Conservation (phyloP, 768 basidiomycete genomes). For the Termitomyces sp. region DNA sequence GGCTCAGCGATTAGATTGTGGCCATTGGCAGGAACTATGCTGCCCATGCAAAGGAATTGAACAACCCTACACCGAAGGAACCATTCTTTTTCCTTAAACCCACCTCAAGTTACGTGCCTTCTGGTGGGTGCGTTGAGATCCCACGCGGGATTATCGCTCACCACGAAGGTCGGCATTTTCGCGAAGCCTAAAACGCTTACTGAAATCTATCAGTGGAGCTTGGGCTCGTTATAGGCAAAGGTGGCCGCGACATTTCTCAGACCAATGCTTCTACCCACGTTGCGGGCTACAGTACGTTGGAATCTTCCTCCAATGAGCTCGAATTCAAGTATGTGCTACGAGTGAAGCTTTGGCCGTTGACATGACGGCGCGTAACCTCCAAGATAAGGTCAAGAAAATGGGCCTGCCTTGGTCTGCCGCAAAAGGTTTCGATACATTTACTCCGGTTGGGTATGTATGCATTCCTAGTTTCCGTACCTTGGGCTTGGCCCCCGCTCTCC, state of each 20-base stretch:
- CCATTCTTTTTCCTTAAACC: conserved; percentile 99
- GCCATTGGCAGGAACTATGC: conserved; percentile 95
- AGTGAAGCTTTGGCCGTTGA: conserved; percentile 83
- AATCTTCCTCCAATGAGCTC: background rate
- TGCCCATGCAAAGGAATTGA: conserved; percentile 88
- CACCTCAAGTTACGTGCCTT: conserved; percentile 78
- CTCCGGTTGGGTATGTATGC: conserved; percentile 69
- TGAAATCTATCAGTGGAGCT: conserved; percentile 69
- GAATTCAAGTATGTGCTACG: conserved; percentile 3
- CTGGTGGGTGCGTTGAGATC: conserved; percentile 80
- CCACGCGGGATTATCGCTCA: conserved; percentile 81
- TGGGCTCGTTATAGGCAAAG: conserved; percentile 91
- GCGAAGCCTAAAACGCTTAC: background rate
- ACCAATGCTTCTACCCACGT: conserved; percentile 70
- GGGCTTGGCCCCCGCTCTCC: background rate
- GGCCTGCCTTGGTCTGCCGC: conserved; percentile 97
- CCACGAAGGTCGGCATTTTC: conserved; percentile 68
- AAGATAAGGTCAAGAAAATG: conserved; percentile 86
- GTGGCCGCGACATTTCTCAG: conserved; percentile 76
- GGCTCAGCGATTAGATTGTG: conserved; percentile 55
- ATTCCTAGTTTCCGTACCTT: background rate
- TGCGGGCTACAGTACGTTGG: conserved; percentile 80
- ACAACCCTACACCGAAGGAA: conserved; percentile 84
- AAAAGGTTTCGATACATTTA: conserved; percentile 97
- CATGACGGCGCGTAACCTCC: conserved; percentile 94